Evolutionary conservation across 140 eudicot genomes (phyloP), one percentile per base, ranked within the genome.

Genomic region (Ambrosia hybrid): DNA sequence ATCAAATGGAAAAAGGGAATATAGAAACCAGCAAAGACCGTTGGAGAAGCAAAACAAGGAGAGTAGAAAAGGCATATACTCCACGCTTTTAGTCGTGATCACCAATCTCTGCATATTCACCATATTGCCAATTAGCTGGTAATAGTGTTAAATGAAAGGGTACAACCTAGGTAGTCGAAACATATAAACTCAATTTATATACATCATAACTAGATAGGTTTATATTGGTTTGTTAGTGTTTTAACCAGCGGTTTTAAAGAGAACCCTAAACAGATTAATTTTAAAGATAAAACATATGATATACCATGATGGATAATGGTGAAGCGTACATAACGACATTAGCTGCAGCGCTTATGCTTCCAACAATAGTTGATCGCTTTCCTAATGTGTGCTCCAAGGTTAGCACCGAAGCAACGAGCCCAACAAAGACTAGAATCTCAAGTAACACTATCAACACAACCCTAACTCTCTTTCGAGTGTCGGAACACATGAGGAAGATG

Each of bases 41-140:
- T 84, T 93, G 3, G 68, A 76, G 62, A 93, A 89, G 70, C 85
- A 82, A 77, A 83, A 80, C 49, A 93, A 36, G 0, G 97, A 89
- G 16, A 90, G 83, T 11, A 84, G 85, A 76, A 93, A 83, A 83
- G 98, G 97, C 98, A 93, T 93, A 58, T 72, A 93, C 83, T 89
- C 92, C 53, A 93, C 97, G 39, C 97, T 93, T 79, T 82, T 93
- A 33, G 96, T 93, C 5, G 70, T 72, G 37, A 93, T 93, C 78
- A 93, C 98, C 84, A 83, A 3, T 79, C 79, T 86, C 92, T 86
- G 85, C 82, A 51, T 34, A 73, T 56, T 37, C 14, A 56, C 1
- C 30, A 39, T 34, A 71, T 38, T 48, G 3, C 67, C 46, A 70
- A 10, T 39, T 13, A 62, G 53, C 4, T 12, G 48, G 9, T 41